A percentile compares a stretch with the other conserved stretches of the same genome.
Conservation (phyloP, 106 monocot genomes). For the Acorus gramineus region DNA sequence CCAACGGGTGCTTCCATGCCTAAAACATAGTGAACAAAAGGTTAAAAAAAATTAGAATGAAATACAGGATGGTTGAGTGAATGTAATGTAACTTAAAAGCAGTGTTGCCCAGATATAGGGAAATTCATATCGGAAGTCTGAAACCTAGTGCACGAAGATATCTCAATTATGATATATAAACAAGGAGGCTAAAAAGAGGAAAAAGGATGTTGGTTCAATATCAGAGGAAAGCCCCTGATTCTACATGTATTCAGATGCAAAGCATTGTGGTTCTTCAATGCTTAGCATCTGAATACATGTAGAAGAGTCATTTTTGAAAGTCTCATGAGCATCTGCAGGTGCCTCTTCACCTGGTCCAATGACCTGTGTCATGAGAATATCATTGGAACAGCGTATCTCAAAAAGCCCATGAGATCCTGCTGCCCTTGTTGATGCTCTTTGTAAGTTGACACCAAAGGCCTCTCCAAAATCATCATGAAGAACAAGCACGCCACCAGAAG, state of each 20-base stretch:
- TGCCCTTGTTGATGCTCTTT: conserved; percentile 75
- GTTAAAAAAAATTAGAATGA: too few relatives aligned
- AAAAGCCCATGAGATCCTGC: conserved; percentile 90
- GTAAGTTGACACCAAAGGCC: conserved; percentile 97
- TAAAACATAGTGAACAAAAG: too few relatives aligned
- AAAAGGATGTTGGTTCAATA: too few relatives aligned
- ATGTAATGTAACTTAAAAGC: not conserved
- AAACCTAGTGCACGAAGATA: too few relatives aligned
- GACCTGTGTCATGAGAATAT: conserved; percentile 89
- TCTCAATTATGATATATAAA: too few relatives aligned
- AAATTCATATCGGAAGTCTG: too few relatives aligned
- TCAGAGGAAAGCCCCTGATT: too few relatives aligned
- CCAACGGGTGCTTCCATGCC: too few relatives aligned
- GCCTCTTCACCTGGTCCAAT: conserved; percentile 98
- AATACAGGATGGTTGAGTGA: not conserved
- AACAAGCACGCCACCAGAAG: conserved; percentile 86
- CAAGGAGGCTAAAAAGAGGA: too few relatives aligned
- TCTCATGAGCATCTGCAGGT: conserved; percentile 64
- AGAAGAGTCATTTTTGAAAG: conserved; percentile 82
- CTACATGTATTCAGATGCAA: too few relatives aligned
- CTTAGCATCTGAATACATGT: conserved; percentile 85
- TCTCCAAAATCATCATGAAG: conserved; percentile 99
- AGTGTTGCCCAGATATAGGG: too few relatives aligned
- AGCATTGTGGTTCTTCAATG: conserved; percentile 92
- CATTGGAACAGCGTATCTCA: conserved; percentile 91